A percentile compares a stretch with the other conserved stretches of the same genome.
phyloP scores from a whole-genome alignment of 139 green algal genomes.

The Spirogloea muscicola region DNA sequence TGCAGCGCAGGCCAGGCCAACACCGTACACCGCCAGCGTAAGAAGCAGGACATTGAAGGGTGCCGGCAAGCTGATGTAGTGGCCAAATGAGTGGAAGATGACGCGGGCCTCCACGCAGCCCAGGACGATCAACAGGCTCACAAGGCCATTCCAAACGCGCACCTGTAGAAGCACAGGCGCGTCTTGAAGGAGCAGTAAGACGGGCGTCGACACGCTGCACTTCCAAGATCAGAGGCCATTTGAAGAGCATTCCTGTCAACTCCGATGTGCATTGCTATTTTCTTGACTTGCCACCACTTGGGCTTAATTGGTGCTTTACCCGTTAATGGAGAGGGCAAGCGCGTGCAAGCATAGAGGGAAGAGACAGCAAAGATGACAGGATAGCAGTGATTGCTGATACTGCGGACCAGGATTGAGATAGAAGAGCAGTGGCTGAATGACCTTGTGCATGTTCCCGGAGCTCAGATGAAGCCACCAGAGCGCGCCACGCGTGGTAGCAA shows the following conservation, averaged over 20 bases:
- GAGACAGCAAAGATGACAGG: no score
- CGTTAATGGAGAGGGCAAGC: no score
- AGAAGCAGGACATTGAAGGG: slow-evolving; percentile 85
- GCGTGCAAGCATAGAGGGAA: no score
- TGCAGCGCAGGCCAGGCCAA: slow-evolving; percentile 56
- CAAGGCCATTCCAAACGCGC: slow-evolving; percentile 47
- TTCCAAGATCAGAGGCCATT: no score
- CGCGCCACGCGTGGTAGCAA: slow-evolving; percentile 53
- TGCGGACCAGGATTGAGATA: slow-evolving; percentile 6
- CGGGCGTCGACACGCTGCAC: no score
- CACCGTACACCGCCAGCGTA: slow-evolving; percentile 70
- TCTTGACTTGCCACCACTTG: no score
- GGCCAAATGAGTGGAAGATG: slow-evolving; percentile 79
- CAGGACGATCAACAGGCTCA: slow-evolving; percentile 50
- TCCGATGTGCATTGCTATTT: no score
- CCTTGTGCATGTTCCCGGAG: slow-evolving; percentile 3
- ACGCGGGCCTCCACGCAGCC: slow-evolving; percentile 80
- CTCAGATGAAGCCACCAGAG: slow-evolving; percentile 74
- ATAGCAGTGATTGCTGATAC: no score
- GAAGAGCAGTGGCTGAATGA: neutral
- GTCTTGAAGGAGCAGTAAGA: no score
- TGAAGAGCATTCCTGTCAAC: no score
- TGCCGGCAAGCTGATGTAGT: slow-evolving; percentile 83
- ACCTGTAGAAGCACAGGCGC: neutral
- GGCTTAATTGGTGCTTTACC: no score